Percentiles rank a stretch among this genome's conserved stretches.
phyloP scores from a whole-genome alignment of 148 eudicot species.

The Rhododendron williamsianum region DNA sequence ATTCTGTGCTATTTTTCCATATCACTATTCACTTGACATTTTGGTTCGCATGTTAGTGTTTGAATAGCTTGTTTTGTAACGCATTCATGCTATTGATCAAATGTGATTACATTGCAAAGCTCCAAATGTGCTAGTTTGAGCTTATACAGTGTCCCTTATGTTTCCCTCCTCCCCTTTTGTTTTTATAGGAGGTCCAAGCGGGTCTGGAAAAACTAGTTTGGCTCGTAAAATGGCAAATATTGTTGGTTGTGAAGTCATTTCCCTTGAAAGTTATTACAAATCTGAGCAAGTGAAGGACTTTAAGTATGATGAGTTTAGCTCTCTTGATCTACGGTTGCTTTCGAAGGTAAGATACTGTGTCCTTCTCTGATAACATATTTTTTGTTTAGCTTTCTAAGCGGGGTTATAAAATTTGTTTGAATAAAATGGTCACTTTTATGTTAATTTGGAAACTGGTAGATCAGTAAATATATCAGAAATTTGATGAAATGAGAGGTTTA shows the following conservation, averaged over 20 bases:
- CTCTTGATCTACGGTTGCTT: constrained; percentile 83
- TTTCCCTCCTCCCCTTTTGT: constrained; percentile 1
- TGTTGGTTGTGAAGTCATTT: constrained; percentile 96
- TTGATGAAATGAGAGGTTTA: not conserved
- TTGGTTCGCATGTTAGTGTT: not conserved
- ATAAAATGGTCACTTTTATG: not conserved
- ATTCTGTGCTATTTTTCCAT: not conserved
- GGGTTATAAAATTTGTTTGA: not conserved
- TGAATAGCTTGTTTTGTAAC: not conserved
- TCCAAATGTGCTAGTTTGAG: not conserved
- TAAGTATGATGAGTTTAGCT: constrained; percentile 85
- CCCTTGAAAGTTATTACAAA: constrained; percentile 93
- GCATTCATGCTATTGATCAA: not conserved
- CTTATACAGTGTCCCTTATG: constrained; percentile 6
- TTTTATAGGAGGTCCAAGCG: constrained; percentile 94
- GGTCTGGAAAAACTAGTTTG: constrained; percentile 99
- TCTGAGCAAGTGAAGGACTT: constrained; percentile 93
- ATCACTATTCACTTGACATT: not conserved
- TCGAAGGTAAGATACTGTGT: constrained; percentile 53
- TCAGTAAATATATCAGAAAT: not conserved
- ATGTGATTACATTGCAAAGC: not conserved
- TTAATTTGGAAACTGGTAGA: not conserved
- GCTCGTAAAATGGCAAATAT: constrained; percentile 99
- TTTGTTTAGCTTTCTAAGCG: not conserved
- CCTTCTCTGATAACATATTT: not conserved